Evolutionary conservation across 177 flowering plant genomes (phyloP).

Genomic region (Vitis hybrid): DNA sequence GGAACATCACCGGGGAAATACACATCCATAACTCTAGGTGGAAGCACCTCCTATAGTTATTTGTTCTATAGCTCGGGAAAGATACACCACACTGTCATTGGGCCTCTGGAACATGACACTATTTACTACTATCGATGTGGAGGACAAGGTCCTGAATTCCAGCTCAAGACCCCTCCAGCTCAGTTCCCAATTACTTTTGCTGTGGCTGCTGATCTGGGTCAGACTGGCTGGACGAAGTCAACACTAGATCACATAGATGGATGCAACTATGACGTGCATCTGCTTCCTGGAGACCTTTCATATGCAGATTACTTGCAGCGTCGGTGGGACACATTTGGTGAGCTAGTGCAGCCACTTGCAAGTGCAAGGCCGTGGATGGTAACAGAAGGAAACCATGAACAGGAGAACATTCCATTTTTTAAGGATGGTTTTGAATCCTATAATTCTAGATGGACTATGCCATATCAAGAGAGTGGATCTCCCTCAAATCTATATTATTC

Average conservation of each 20-base stretch:
- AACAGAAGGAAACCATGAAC: constrained; percentile 92
- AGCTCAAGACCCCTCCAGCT: constrained; percentile 88
- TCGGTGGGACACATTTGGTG: constrained; percentile 90
- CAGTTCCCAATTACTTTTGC: constrained; percentile 81
- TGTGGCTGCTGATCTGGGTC: constrained; percentile 95
- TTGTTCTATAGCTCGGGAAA: constrained; percentile 75
- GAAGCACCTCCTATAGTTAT: constrained; percentile 74
- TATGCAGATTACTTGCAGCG: constrained; percentile 88
- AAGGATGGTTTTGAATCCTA: constrained; percentile 68
- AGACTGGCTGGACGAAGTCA: constrained; percentile 91
- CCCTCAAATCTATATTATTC: constrained; percentile 89
- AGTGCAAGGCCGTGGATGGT: constrained; percentile 98
- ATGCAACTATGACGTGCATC: constrained; percentile 80
- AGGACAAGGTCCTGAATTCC: constrained; percentile 75
- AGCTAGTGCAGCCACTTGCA: constrained; percentile 91
- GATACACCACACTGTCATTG: constrained; percentile 93
- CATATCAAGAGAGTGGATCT: constrained; percentile 86
- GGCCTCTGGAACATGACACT: constrained; percentile 68
- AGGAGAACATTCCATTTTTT: constrained; percentile 65
- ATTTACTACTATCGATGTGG: constrained; percentile 84
- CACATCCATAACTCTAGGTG: constrained; percentile 52
- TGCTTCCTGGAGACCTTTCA: constrained; percentile 95
- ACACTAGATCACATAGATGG: constrained; percentile 78
- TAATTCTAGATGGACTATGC: constrained; percentile 98
- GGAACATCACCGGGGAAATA: constrained; percentile 70